These are phyloP conservation scores for Cyclotella cryptica DNA, from an alignment of 108 stramenopile species.

Conservation along the genomic window DNA sequence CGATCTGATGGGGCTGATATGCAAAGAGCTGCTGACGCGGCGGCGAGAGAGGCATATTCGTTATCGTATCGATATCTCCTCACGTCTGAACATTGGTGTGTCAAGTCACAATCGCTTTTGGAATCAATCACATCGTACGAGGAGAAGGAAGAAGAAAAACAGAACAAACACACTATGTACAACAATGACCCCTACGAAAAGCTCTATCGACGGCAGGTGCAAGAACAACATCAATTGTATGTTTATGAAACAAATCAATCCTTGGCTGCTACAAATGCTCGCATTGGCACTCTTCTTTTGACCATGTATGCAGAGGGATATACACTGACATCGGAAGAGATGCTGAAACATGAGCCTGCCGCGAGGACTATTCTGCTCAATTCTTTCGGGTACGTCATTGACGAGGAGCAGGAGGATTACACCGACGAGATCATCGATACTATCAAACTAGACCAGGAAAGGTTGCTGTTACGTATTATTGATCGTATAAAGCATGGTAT, in stretches of 20 bases:
- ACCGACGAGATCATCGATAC: not conserved
- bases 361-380: not conserved
- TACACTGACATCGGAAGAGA: not conserved
- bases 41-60: not conserved
- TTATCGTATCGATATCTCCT: conserved; percentile 11
- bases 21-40: not conserved
- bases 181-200: not conserved
- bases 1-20: not conserved
- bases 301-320: conserved; percentile 14
- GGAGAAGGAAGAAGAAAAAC: not conserved
- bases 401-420: not conserved
- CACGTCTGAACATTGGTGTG: conserved; percentile 1
- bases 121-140: not conserved
- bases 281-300: conserved; percentile 3
- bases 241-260: not conserved
- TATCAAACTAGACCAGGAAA: not conserved
- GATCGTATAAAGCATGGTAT: not conserved
- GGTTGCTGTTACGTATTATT: not conserved
- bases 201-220: not conserved
- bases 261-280: not conserved
- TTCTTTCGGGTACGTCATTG: not conserved
- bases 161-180: too few relatives aligned
- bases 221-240: not conserved
- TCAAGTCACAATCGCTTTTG: not conserved
- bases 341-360: not conserved